Evolutionary conservation across 2,329 filamentous ascomycete genomes (phyloP).

Genomic region (Cryphonectria japonica): DNA sequence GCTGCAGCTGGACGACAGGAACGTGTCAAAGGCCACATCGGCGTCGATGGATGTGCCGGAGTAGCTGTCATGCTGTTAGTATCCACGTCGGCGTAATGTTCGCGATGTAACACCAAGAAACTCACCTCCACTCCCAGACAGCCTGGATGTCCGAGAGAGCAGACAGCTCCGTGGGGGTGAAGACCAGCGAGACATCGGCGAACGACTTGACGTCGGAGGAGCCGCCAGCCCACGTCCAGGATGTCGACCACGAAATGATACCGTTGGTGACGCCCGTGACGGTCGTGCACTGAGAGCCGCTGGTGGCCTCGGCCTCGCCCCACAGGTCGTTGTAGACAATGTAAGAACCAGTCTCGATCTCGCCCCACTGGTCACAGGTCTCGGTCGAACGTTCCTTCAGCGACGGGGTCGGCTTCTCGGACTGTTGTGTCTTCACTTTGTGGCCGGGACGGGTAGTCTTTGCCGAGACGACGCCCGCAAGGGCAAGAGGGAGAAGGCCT

Average conservation of each 20-base stretch:
- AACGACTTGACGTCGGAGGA: conserved; percentile 48
- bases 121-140: conserved; percentile 44
- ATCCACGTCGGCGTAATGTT: background rate
- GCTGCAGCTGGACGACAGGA: conserved; percentile 54
- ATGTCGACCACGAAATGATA: conserved; percentile 47
- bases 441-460: background rate
- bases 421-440: background rate
- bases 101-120: background rate
- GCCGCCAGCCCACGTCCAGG: conserved; percentile 48
- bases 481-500: background rate
- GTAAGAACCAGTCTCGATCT: conserved; percentile 35
- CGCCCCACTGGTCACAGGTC: conserved; percentile 20
- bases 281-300: conserved; percentile 48
- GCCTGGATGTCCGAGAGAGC: conserved; percentile 41
- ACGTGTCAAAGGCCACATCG: conserved; percentile 65
- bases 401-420: conserved; percentile 9
- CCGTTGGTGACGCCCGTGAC: conserved; percentile 41
- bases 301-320: conserved; percentile 44
- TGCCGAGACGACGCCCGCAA: conserved; percentile 1
- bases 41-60: conserved; percentile 45
- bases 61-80: conserved; percentile 36
- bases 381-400: conserved; percentile 18
- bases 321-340: conserved; percentile 58
- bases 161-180: conserved; percentile 39
- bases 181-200: conserved; percentile 46